phyloP scores from a whole-genome alignment of 108 stramenopile genomes.

The Pseudonitzschia pungens region DNA sequence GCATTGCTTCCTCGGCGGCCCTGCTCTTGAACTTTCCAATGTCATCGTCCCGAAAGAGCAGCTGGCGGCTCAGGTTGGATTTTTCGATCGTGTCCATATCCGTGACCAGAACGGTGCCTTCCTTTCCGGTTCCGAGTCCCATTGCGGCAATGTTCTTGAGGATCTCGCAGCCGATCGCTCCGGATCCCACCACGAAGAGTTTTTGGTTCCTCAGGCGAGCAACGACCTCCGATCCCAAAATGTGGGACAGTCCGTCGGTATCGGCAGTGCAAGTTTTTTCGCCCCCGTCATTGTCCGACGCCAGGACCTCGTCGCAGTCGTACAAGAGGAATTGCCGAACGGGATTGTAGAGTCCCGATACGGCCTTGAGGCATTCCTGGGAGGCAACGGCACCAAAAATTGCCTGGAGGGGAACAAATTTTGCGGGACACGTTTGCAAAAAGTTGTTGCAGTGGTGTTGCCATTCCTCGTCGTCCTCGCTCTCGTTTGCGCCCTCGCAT shows the following conservation, averaged over 20 bases:
- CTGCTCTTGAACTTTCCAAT: slow-evolving; percentile 87
- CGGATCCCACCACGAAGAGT: slow-evolving; percentile 97
- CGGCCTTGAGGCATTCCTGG: slow-evolving; percentile 86
- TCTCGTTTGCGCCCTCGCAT: not conserved
- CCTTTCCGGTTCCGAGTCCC: slow-evolving; percentile 62
- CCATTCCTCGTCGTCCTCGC: slow-evolving; percentile 7
- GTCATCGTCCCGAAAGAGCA: slow-evolving; percentile 88
- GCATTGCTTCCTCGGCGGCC: slow-evolving; percentile 65
- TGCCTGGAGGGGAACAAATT: slow-evolving; percentile 79
- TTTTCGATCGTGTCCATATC: slow-evolving; percentile 99
- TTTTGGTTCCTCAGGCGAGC: slow-evolving; percentile 48
- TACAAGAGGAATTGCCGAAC: slow-evolving; percentile 84
- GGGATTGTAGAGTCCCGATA: slow-evolving; percentile 82
- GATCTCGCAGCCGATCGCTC: slow-evolving; percentile 98
- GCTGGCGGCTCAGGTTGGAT: slow-evolving; percentile 97
- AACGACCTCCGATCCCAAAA: slow-evolving; percentile 54
- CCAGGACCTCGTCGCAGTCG: slow-evolving; percentile 87
- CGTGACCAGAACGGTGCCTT: slow-evolving; percentile 73
- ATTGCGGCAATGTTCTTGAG: slow-evolving; percentile 96
- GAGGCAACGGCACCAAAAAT: slow-evolving; percentile 80
- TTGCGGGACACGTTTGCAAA: slow-evolving; percentile 59
- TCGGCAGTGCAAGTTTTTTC: not conserved
- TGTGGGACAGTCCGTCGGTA: slow-evolving; percentile 33
- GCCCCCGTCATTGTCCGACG: slow-evolving; percentile 1
- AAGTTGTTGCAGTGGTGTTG: slow-evolving; percentile 35